These are phyloP conservation scores for Auricularia sp. DNA, from an alignment of 768 basidiomycete genomes.

Conservation along the genomic window DNA sequence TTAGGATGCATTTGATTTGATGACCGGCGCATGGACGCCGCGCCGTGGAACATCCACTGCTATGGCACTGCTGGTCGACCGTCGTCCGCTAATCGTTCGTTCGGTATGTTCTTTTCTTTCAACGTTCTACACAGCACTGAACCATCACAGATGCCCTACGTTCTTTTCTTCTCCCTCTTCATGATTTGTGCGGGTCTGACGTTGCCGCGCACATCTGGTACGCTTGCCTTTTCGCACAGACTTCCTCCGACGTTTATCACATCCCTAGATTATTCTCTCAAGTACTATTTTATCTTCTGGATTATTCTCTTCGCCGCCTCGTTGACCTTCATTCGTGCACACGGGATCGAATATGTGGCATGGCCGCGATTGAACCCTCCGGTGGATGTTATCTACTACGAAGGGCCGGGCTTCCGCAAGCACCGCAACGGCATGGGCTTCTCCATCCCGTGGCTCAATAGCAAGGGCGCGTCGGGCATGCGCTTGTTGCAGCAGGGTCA, in stretches of 20 bases:
- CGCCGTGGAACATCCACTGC: constrained; percentile 51
- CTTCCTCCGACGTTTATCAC: constrained; percentile 2
- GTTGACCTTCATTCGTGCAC: constrained; percentile 60
- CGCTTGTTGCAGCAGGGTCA: constrained; percentile 30
- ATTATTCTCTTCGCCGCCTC: constrained; percentile 51
- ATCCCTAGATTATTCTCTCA: constrained; percentile 64
- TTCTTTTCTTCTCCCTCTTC: constrained; percentile 69
- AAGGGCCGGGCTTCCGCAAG: constrained; percentile 78
- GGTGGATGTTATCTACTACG: constrained; percentile 69
- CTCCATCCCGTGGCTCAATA: constrained; percentile 25
- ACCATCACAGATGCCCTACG: constrained; percentile 64
- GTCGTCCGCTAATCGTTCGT: constrained; percentile 71
- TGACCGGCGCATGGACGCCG: constrained; percentile 89
- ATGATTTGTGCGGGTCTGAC: constrained; percentile 84
- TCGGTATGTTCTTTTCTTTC: constrained; percentile 43
- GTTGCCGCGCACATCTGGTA: constrained; percentile 79
- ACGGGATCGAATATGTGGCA: constrained; percentile 90
- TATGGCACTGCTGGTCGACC: constrained; percentile 64
- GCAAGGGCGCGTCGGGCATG: constrained; percentile 23
- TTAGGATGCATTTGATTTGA: constrained; percentile 90
- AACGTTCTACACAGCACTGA: background rate
- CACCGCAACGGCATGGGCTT: constrained; percentile 66
- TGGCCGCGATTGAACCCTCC: constrained; percentile 86
- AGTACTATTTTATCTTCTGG: constrained; percentile 82
- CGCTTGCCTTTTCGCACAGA: constrained; percentile 18